These are phyloP conservation scores for Botrytis hyacinthi DNA, from an alignment of 2,329 filamentous ascomycete genomes.

Conservation along the genomic window DNA sequence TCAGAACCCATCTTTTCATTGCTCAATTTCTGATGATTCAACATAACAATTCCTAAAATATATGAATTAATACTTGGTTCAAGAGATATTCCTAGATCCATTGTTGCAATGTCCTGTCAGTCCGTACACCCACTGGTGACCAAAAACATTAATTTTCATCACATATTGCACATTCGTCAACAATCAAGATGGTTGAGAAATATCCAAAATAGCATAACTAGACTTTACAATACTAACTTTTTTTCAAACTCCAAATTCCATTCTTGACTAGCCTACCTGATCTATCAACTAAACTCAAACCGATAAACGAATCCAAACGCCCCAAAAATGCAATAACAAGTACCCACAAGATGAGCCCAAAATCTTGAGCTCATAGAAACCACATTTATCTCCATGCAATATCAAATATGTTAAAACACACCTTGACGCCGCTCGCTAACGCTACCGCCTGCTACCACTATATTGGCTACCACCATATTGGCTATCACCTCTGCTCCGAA, in stretches of 20 bases:
- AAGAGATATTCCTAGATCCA: too few relatives aligned
- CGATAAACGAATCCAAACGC: neutral
- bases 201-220: neutral
- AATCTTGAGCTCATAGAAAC: neutral
- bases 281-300: too few relatives aligned
- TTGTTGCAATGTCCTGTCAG: too few relatives aligned
- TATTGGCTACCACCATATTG: neutral
- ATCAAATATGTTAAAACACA: neutral
- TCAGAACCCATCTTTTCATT: too few relatives aligned
- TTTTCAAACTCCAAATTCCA: neutral
- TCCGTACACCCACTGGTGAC: too few relatives aligned
- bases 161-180: neutral
- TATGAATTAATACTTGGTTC: too few relatives aligned
- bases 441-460: neutral
- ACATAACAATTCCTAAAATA: too few relatives aligned
- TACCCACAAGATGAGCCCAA: neutral
- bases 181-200: too few relatives aligned
- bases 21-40: too few relatives aligned
- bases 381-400: neutral
- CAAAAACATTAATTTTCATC: neutral
- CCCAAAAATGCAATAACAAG: neutral
- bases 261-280: neutral
- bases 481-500: neutral
- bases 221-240: neutral
- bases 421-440: neutral